Evolutionary conservation across 2,329 filamentous ascomycete genomes (phyloP).

Genomic region (Zymoseptoria tritici): DNA sequence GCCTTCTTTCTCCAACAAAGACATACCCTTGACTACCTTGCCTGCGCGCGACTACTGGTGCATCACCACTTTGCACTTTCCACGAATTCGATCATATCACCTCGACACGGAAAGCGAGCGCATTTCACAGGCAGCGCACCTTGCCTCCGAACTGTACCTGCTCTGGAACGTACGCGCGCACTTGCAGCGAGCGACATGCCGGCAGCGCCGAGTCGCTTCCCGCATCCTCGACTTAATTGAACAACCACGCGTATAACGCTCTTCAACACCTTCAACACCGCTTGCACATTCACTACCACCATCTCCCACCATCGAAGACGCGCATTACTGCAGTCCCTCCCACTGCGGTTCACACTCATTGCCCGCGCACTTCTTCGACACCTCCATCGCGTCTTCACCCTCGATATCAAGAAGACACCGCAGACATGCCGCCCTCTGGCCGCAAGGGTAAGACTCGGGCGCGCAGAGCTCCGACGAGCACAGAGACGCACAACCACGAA

Average conservation of each 20-base stretch:
- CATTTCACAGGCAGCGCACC: background rate
- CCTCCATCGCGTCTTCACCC: background rate
- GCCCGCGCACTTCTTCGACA: background rate
- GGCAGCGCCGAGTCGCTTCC: background rate
- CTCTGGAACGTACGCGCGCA: background rate
- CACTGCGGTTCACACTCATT: background rate
- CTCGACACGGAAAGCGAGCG: too few relatives aligned
- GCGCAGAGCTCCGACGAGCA: slow-evolving; percentile 22
- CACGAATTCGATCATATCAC: background rate
- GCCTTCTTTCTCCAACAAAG: too few relatives aligned
- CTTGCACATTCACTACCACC: background rate
- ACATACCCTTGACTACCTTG: too few relatives aligned
- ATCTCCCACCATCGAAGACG: background rate
- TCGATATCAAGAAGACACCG: background rate
- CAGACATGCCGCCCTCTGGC: slow-evolving; percentile 27
- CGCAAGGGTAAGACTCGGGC: slow-evolving; percentile 29
- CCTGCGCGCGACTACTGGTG: too few relatives aligned
- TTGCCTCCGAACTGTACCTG: background rate
- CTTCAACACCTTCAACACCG: background rate
- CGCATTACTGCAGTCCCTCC: background rate
- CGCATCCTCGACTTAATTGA: background rate
- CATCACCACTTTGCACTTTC: background rate
- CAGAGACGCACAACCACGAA: slow-evolving; percentile 17
- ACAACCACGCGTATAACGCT: background rate
- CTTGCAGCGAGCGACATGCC: background rate